These are phyloP conservation scores for Borealophlyctis nickersoniae DNA, from an alignment of 192 early-diverging fungal genomes.

Conservation along the genomic window DNA sequence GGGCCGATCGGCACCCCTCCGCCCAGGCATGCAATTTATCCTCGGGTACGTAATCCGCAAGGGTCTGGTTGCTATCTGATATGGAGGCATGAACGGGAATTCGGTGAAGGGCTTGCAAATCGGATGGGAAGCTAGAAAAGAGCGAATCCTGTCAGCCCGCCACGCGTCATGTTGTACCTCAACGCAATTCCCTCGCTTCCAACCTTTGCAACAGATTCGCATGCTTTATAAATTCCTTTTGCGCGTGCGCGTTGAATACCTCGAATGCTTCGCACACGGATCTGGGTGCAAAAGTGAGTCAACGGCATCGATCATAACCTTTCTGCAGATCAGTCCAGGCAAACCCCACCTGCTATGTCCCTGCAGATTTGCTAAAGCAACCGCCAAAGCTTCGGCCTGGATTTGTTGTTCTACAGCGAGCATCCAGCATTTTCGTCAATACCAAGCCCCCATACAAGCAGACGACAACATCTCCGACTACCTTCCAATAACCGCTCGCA, in stretches of 20 bases:
- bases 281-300: too few relatives aligned
- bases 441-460: too few relatives aligned
- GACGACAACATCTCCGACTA: too few relatives aligned
- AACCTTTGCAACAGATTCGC: slow-evolving; percentile 34
- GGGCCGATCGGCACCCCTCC: slow-evolving; percentile 40
- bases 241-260: slow-evolving; percentile 29
- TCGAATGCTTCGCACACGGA: slow-evolving; percentile 15
- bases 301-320: too few relatives aligned
- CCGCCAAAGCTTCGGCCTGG: slow-evolving; percentile 31
- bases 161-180: not conserved
- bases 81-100: slow-evolving; percentile 43
- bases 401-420: slow-evolving; percentile 30
- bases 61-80: slow-evolving; percentile 22
- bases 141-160: not conserved
- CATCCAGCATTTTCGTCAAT: not conserved
- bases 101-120: slow-evolving; percentile 39
- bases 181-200: not conserved
- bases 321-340: too few relatives aligned
- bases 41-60: slow-evolving; percentile 43
- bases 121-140: slow-evolving; percentile 38
- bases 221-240: slow-evolving; percentile 41
- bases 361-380: slow-evolving; percentile 34
- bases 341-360: slow-evolving; percentile 29
- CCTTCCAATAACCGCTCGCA: slow-evolving; percentile 10
- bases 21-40: slow-evolving; percentile 40